Evolutionary conservation across 164 flowering plant species (phyloP).

Genomic region (Akebia trifoliata): DNA sequence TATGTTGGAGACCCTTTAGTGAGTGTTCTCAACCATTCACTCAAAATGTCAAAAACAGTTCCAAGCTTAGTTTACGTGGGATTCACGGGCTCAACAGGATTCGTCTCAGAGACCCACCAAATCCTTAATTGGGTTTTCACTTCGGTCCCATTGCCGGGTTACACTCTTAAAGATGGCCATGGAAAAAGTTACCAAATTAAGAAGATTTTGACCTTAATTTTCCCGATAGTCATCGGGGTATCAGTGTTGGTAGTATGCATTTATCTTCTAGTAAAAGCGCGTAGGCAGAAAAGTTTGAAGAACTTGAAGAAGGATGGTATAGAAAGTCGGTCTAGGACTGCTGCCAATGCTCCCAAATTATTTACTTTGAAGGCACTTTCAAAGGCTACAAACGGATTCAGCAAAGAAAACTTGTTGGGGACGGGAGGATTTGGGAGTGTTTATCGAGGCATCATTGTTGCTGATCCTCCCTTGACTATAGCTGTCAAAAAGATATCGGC

Average conservation of each 20-base stretch:
- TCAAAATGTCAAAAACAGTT: conserved; percentile 28
- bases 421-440: conserved; percentile 49
- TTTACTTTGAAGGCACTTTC: conserved; percentile 36
- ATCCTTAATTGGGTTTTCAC: conserved; percentile 36
- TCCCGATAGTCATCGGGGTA: conserved; percentile 15
- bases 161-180: background rate
- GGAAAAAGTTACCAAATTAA: background rate
- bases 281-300: conserved; percentile 10
- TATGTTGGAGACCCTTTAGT: conserved; percentile 23
- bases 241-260: conserved; percentile 8
- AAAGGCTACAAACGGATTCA: conserved; percentile 36
- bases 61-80: conserved; percentile 37
- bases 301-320: conserved; percentile 22
- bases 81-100: conserved; percentile 39
- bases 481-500: conserved; percentile 49
- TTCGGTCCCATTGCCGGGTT: conserved; percentile 23
- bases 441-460: conserved; percentile 30
- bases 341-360: conserved; percentile 39
- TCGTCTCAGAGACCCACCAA: conserved; percentile 30
- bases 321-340: conserved; percentile 34
- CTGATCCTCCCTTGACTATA: conserved; percentile 21
- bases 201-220: conserved; percentile 11
- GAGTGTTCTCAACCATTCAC: conserved; percentile 26
- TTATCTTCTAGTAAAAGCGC: background rate
- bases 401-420: conserved; percentile 39